Evolutionary conservation across 2,329 filamentous ascomycete genomes (phyloP), one percentile per base, ranked within the genome.

Genomic region (Sporothrix schenckii): DNA sequence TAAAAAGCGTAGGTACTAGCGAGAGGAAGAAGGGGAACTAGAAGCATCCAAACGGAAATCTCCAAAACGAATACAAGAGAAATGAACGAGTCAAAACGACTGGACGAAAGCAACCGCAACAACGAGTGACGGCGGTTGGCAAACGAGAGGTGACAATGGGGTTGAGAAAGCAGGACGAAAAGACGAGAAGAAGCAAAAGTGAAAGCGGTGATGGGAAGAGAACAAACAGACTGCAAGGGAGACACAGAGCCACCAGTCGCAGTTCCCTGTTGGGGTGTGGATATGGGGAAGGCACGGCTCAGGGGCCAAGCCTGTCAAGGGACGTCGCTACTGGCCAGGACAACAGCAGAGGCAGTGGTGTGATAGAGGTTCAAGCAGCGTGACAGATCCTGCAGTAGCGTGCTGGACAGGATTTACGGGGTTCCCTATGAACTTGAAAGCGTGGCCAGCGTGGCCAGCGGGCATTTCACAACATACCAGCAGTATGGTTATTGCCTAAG

Each of bases 71-170:
- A 65, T 41, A 39, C 9, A 53, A 69, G n/a, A 66, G 24, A 74
- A 70, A 69, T 70, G 73, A 74, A 76, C 34, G 21, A 54, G 39
- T 41, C n/a, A 47, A 58, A 83, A 80, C 78, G 81, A 83, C 75
- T 72, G 79, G 69, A 75, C 66, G 54, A 70, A 73, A 74, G 76
- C 81, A 80, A 77, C 81, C 82, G 83, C 83, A 84, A 83, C 81
- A 88, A 83, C 86, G 87, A 89, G 82, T 86, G 87, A 88, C 82
- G 82, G 44, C 52, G 66, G 66, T 41, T 73, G 72, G 52, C 71
- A 73, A 66, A 66, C 77, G 58, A 76, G 58, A 76, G 75, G 70
- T 66, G 49, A 60, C 39, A 58, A 58, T 47, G 24, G 66, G 39
- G 4, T 39, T 63, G 56, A 16, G 54, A 47, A 24, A 65, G 71